Evolutionary conservation across 331 rosid species (phyloP), one percentile per base, ranked within the genome.

Genomic region (Stylosanthes scabra): DNA sequence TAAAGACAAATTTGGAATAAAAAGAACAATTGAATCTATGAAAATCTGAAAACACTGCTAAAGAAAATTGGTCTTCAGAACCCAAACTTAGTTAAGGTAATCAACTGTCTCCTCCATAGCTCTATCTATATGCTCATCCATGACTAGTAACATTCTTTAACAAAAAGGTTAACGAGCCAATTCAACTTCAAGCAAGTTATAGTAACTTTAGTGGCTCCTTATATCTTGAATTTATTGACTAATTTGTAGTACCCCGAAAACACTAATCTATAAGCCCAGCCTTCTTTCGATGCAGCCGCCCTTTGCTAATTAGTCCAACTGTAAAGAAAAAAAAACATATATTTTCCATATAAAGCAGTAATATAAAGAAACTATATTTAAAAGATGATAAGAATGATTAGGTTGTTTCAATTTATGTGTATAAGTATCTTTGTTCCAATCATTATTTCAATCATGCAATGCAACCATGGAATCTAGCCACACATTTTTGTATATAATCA

Each of bases 251-350:
- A 20, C 25, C 25, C 25, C 25, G 1, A 20, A 20, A 20, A 20
- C 68, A 94, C 78, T 68, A 94, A 81, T 83, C 92, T 84, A 79
- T 91, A 94, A 69, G 88, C 85, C 96, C 97, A 94, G 41, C 93
- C 96, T 83, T 89, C 92, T 85, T 84, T 94, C 58, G 96, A 89
- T 58, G 89, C 96, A 37, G 83, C 89, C 49, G 69, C 89, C 85
- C 97, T 78, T 87, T 94, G 99, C 78, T 91, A 97, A 79, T 94
- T 1, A 2, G 99, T 89, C 91, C 89, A 91, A 81, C 97, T 94
- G 81, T 70, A 34, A 49, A 69, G 74, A 27, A 50, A 74, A 11
- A n/a, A 52, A 75, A 58, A 66, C 59, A 61, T 52, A 41, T 51
- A 63, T 72, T 9, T 28, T 13, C 44, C 42, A 46, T 54, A 78